Percentiles rank a stretch among this genome's conserved stretches.
Evolutionary conservation across 23 red algal species (phyloP).

Genomic region (Gracilaria vermiculophylla): DNA sequence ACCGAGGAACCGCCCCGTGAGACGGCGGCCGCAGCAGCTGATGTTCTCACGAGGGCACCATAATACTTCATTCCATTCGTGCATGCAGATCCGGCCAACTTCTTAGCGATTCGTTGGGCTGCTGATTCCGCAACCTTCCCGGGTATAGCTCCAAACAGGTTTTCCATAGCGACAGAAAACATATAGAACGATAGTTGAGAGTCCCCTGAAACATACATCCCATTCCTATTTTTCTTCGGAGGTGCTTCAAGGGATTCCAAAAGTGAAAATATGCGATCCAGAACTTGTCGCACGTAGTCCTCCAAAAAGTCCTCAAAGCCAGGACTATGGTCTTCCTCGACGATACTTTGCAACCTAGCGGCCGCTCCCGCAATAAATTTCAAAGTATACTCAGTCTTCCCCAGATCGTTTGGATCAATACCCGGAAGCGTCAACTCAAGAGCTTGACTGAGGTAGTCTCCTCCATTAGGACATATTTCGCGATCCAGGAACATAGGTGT

Average conservation of each 20-base stretch:
- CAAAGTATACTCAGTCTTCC: slow-evolving; percentile 78
- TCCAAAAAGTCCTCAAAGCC: slow-evolving; percentile 68
- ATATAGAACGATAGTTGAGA: slow-evolving; percentile 63
- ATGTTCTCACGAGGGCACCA: slow-evolving; percentile 55
- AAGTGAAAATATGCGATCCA: slow-evolving; percentile 76
- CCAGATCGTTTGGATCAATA: slow-evolving; percentile 87
- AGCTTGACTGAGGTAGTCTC: slow-evolving; percentile 42
- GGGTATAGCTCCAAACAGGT: slow-evolving; percentile 69
- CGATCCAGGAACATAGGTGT: slow-evolving; percentile 84
- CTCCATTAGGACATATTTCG: slow-evolving; percentile 55
- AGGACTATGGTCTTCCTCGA: slow-evolving; percentile 27
- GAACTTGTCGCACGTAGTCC: slow-evolving; percentile 69
- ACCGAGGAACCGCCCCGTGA: slow-evolving; percentile 45
- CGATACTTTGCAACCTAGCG: slow-evolving; percentile 67
- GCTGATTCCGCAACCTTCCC: slow-evolving; percentile 18
- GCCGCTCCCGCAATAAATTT: slow-evolving; percentile 77
- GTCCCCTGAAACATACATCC: slow-evolving; percentile 6
- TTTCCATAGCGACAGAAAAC: slow-evolving; percentile 79
- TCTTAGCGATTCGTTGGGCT: slow-evolving; percentile 49
- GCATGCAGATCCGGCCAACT: slow-evolving; percentile 64
- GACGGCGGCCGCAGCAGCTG: slow-evolving; percentile 55
- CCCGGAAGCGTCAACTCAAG: slow-evolving; percentile 75
- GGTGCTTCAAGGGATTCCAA: slow-evolving; percentile 80
- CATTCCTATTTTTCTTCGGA: slow-evolving; percentile 70
- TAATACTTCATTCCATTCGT: slow-evolving; percentile 80